A percentile compares a stretch with the other conserved stretches of the same genome.
These are phyloP conservation scores for Saccharomycopsis selenospora DNA, from an alignment of 805 yeast species.

Conservation along the genomic window DNA sequence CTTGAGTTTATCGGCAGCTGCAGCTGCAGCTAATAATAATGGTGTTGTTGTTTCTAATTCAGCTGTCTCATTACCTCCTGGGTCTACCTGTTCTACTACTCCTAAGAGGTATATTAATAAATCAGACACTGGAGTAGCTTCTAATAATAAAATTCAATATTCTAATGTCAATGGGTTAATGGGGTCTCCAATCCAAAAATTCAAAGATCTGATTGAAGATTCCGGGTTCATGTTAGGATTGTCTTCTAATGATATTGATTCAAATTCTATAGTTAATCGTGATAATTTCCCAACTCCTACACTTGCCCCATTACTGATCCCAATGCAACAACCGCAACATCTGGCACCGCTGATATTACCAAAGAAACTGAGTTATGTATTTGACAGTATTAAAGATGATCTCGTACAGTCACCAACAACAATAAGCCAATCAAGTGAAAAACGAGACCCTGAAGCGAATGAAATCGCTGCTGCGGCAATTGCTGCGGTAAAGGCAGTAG, in stretches of 20 bases:
- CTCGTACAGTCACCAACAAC: neutral
- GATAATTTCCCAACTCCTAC: too few relatives aligned
- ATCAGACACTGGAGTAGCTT: neutral
- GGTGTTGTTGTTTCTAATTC: too few relatives aligned
- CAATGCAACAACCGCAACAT: neutral
- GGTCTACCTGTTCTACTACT: too few relatives aligned
- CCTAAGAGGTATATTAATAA: neutral
- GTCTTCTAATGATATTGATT: too few relatives aligned
- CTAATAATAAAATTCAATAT: neutral
- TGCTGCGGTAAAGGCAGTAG: neutral
- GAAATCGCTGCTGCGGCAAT: conserved; percentile 1
- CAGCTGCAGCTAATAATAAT: too few relatives aligned
- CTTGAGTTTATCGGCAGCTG: neutral
- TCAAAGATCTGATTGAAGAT: neutral
- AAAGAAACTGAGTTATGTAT: conserved; percentile 2
- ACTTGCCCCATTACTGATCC: too few relatives aligned
- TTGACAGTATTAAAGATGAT: conserved; percentile 1
- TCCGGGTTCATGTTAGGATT: too few relatives aligned
- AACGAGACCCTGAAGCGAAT: neutral
- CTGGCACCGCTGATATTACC: too few relatives aligned
- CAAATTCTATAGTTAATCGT: too few relatives aligned
- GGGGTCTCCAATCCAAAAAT: neutral
- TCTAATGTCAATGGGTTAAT: neutral
- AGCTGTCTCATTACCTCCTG: too few relatives aligned
- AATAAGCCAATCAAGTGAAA: too few relatives aligned